Evolutionary conservation across 352 stramenopile genomes (phyloP).

Genomic region (Globisporangium megalacanthum): DNA sequence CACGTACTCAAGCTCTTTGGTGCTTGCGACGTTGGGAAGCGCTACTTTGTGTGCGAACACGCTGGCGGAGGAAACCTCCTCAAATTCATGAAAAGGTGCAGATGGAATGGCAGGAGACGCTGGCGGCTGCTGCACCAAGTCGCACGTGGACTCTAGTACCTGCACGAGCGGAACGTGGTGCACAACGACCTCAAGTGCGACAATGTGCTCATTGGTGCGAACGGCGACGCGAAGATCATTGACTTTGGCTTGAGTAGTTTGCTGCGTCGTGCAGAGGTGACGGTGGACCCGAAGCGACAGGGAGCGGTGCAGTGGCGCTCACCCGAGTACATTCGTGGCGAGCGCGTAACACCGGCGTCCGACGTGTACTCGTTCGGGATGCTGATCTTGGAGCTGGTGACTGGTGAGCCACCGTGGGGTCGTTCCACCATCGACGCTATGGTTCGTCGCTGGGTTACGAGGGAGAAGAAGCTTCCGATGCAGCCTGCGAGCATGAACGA

Average conservation of each 20-base stretch:
- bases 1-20: conserved; percentile 8
- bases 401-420: conserved; percentile 8
- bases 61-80: too few relatives aligned
- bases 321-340: conserved; percentile 5
- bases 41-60: too few relatives aligned
- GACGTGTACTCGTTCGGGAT: conserved; percentile 23
- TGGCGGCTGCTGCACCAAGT: too few relatives aligned
- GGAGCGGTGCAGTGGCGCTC: conserved; percentile 16
- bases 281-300: background rate
- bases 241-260: too few relatives aligned
- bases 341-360: conserved; percentile 5
- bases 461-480: background rate
- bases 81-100: background rate
- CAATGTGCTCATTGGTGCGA: too few relatives aligned
- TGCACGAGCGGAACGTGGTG: too few relatives aligned
- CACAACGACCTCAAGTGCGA: too few relatives aligned
- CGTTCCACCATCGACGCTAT: background rate
- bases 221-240: too few relatives aligned
- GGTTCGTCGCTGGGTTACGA: conserved; percentile 2
- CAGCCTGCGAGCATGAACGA: background rate
- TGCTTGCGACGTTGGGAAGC: conserved; percentile 6
- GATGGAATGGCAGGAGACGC: too few relatives aligned
- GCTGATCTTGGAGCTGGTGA: conserved; percentile 18
- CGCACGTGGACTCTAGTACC: too few relatives aligned
- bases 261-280: too few relatives aligned